These are phyloP conservation scores for Boletus vinaceobasis DNA, from an alignment of 768 basidiomycete species.

Conservation along the genomic window DNA sequence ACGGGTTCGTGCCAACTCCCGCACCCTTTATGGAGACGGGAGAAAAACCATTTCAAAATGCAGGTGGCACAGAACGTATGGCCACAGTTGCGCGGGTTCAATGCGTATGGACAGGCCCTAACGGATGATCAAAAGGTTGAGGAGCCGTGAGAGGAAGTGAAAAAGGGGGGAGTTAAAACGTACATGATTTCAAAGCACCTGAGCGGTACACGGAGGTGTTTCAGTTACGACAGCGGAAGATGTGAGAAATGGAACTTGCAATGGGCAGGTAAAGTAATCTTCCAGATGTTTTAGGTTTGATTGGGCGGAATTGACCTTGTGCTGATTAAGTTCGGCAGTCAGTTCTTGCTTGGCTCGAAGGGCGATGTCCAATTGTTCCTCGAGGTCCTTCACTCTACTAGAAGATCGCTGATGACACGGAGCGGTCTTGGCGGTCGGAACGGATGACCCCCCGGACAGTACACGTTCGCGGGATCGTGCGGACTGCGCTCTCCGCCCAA, in stretches of 20 bases:
- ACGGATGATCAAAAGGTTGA: not conserved
- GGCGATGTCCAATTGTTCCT: constrained; percentile 38
- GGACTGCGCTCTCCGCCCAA: not conserved
- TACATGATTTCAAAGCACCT: constrained; percentile 66
- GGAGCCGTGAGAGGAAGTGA: constrained; percentile 1
- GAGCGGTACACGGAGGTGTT: constrained; percentile 2
- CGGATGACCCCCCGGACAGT: not conserved
- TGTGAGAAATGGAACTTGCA: constrained; percentile 41
- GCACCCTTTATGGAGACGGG: constrained; percentile 58
- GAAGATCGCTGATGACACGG: constrained; percentile 33
- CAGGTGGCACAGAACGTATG: constrained; percentile 68
- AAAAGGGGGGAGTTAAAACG: constrained; percentile 10
- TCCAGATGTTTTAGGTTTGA: constrained; percentile 51
- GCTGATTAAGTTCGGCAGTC: constrained; percentile 38
- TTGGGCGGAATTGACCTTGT: constrained; percentile 31
- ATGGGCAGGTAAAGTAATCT: constrained; percentile 60
- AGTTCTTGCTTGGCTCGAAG: constrained; percentile 43
- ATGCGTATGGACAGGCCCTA: constrained; percentile 53
- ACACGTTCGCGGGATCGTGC: constrained; percentile 1
- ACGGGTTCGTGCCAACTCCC: constrained; percentile 67
- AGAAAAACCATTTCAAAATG: constrained; percentile 68
- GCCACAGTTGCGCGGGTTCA: constrained; percentile 56
- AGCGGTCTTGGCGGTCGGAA: not conserved
- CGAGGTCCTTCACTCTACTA: constrained; percentile 39
- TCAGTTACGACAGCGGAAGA: constrained; percentile 10